These are phyloP conservation scores for Pseudogymnoascus sp. DNA, from an alignment of 2,329 filamentous ascomycete species.

Conservation along the genomic window DNA sequence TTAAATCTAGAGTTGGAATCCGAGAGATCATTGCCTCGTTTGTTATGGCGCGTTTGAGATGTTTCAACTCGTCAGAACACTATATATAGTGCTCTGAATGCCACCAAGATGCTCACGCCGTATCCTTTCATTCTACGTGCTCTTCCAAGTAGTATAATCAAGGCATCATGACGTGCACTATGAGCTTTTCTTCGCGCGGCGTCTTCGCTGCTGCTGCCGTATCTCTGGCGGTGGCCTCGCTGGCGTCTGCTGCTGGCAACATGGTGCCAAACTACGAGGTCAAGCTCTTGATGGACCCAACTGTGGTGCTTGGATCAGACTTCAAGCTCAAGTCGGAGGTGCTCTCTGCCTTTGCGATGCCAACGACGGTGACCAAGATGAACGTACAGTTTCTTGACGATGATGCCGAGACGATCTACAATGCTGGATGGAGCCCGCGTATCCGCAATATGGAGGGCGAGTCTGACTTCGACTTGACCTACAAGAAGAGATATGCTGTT, in stretches of 20 bases:
- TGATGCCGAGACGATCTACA: conserved; percentile 26
- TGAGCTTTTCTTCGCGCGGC: background rate
- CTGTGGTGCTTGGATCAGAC: conserved; percentile 26
- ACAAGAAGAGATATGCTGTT: conserved; percentile 32
- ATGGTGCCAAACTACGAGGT: conserved; percentile 30
- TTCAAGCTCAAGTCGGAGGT: conserved; percentile 26
- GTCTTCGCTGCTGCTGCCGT: background rate
- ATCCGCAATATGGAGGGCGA: conserved; percentile 31
- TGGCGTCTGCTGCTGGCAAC: conserved; percentile 3
- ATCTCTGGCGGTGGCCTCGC: background rate
- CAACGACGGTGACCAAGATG: conserved; percentile 28
- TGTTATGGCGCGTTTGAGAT: background rate
- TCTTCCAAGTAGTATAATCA: background rate
- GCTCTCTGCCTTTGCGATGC: conserved; percentile 26
- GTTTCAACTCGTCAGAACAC: background rate
- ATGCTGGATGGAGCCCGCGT: conserved; percentile 30
- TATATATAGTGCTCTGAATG: background rate
- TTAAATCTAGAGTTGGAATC: background rate
- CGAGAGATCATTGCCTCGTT: conserved; percentile 4
- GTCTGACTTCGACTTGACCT: conserved; percentile 31
- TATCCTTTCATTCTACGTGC: background rate
- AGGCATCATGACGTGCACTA: background rate
- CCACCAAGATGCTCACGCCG: background rate
- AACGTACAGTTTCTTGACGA: conserved; percentile 33
- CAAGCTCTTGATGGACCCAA: conserved; percentile 28